Evolutionary conservation across 2,329 filamentous ascomycete genomes (phyloP).

Genomic region (Paraconiothyrium brasiliense): DNA sequence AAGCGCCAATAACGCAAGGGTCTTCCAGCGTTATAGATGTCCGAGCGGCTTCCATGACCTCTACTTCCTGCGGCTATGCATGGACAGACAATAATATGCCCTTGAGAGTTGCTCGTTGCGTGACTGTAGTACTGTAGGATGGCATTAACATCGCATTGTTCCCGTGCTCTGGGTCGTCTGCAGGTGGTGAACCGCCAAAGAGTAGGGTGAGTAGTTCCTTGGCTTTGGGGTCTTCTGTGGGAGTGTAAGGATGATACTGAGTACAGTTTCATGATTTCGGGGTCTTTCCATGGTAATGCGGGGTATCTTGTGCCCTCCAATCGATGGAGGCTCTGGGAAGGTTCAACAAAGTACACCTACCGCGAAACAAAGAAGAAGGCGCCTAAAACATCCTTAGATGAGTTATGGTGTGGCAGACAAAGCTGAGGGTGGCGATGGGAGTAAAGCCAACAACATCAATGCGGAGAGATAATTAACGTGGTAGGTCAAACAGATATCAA

Average conservation of each 20-base stretch:
- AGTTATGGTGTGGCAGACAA: background rate
- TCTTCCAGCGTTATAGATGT: constrained; percentile 16
- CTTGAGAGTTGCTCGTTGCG: background rate
- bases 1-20: constrained; percentile 32
- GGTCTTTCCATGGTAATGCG: background rate
- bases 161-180: background rate
- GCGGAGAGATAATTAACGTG: background rate
- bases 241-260: background rate
- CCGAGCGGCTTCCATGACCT: background rate
- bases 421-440: background rate
- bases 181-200: background rate
- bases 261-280: background rate
- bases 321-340: background rate
- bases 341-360: background rate
- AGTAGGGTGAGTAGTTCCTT: background rate
- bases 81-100: background rate
- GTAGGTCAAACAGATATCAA: background rate
- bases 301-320: background rate
- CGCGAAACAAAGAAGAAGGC: background rate
- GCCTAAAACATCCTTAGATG: background rate
- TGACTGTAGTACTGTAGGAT: background rate
- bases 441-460: background rate
- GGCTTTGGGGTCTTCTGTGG: background rate
- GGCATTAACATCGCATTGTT: background rate
- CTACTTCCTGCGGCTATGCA: background rate